Evolutionary conservation across 2,329 filamentous ascomycete genomes (phyloP), one percentile per base, ranked within the genome.

Genomic region (Bipolaris victoriae): DNA sequence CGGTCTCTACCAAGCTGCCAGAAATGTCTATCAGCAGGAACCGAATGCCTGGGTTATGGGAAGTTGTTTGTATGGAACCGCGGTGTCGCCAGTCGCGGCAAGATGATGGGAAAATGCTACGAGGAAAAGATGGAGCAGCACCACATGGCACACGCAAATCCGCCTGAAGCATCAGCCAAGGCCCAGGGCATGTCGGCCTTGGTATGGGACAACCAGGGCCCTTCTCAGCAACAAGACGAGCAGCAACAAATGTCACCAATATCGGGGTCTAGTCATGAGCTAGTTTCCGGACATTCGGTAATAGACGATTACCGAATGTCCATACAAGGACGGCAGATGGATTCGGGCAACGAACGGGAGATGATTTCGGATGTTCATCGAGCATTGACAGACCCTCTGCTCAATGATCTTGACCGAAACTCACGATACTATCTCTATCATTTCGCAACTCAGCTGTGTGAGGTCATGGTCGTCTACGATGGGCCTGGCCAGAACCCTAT

Each of bases 11-110:
- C 86, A 24, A 78, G 75, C 56, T 88, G 86, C 72, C 80, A 83
- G 66, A 88, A 88, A 76, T 88, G 86, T 71, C 73, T 77, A 52
- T 79, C 77, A 64, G 78, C 81, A 40, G 84, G 84, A 26, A 78
- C 84, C 69, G 79, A 84, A 64, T 88, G 86, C 76, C 81, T 86
- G 59, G 86, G 86, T 37, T 88, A 88, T 72, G 85, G 83, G 58
- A 83, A 82, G 67, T 73, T 87, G 45, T 83, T 87, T 63, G 80
- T 85, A 56, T 88, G 86, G 85, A 83, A 84, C 52, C 77, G 81
- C 55, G 80, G 80, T 51, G 81, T 83, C 55, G 81, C 83, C 44
- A 77, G 80, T 43, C 76, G 80, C 10, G 82, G 82, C 26, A 83
- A 81, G 63, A 78, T 83, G 81, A 82, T 83, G 79, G 82, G 82